These are phyloP conservation scores for Tetrapisispora iriomotensis DNA, from an alignment of 805 yeast species.

Conservation along the genomic window DNA sequence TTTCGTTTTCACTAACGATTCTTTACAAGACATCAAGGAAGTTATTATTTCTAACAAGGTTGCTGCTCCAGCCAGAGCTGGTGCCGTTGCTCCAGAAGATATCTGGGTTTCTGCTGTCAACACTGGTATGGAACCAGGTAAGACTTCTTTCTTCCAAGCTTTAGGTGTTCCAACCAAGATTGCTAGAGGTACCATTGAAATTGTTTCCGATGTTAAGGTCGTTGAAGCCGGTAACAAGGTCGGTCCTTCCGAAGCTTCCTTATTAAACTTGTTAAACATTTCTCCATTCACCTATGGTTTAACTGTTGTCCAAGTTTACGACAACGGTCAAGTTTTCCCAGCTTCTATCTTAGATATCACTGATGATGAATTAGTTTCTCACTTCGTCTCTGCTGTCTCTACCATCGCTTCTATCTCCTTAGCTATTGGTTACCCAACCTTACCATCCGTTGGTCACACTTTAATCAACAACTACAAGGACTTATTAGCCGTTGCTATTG, in stretches of 20 bases:
- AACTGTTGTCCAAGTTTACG: constrained; percentile 93
- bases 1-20: constrained; percentile 97
- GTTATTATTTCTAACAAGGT: constrained; percentile 83
- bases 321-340: constrained; percentile 98
- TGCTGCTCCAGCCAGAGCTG: constrained; percentile 99
- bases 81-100: constrained; percentile 97
- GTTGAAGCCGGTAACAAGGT: constrained; percentile 79
- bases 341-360: constrained; percentile 94
- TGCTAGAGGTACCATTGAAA: constrained; percentile 99
- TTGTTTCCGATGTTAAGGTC: constrained; percentile 93
- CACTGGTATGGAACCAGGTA: constrained; percentile 99
- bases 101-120: constrained; percentile 98
- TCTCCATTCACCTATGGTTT: constrained; percentile 99
- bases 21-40: constrained; percentile 88
- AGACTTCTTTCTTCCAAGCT: constrained; percentile 99
- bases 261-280: constrained; percentile 98
- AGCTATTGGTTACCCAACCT: constrained; percentile 98
- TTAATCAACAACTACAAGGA: constrained; percentile 99
- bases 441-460: constrained; percentile 98
- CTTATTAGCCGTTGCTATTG: constrained; percentile 94
- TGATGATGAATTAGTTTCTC: constrained; percentile 87
- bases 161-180: constrained; percentile 99
- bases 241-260: constrained; percentile 98
- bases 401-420: constrained; percentile 92
- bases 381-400: constrained; percentile 87